Evolutionary conservation across 768 basidiomycete genomes (phyloP).

Genomic region (Strobilomyces confusus): DNA sequence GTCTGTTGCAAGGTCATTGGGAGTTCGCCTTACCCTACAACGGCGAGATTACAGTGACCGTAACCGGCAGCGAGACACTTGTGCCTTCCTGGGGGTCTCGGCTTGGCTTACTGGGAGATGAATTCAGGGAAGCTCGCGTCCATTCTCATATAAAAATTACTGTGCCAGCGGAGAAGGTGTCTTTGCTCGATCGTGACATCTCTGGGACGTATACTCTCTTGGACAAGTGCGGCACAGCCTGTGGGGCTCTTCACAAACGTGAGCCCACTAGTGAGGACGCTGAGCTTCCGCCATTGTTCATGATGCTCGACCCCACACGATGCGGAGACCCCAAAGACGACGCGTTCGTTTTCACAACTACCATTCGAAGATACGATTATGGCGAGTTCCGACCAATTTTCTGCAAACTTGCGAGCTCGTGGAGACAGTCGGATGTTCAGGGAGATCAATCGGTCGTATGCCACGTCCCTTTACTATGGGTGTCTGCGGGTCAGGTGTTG

Average conservation of each 20-base stretch:
- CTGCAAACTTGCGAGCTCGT: slow-evolving; percentile 66
- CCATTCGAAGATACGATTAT: slow-evolving; percentile 73
- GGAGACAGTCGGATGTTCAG: slow-evolving; percentile 65
- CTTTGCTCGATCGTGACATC: slow-evolving; percentile 71
- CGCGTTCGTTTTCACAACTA: slow-evolving; percentile 79
- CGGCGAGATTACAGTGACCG: slow-evolving; percentile 52
- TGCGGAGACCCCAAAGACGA: slow-evolving; percentile 73
- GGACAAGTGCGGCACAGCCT: slow-evolving; percentile 87
- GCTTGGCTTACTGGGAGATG: slow-evolving; percentile 64
- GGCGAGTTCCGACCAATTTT: slow-evolving; percentile 77
- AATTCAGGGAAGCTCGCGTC: slow-evolving; percentile 64
- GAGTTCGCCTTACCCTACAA: slow-evolving; percentile 70
- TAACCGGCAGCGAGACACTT: slow-evolving; percentile 55
- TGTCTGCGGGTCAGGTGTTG: slow-evolving; percentile 40
- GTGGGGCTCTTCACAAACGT: slow-evolving; percentile 75
- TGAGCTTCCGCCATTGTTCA: slow-evolving; percentile 55
- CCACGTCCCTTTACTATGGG: slow-evolving; percentile 65
- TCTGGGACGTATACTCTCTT: slow-evolving; percentile 76
- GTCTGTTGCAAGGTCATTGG: slow-evolving; percentile 71
- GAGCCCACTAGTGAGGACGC: slow-evolving; percentile 39
- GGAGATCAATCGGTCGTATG: slow-evolving; percentile 50
- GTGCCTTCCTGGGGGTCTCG: slow-evolving; percentile 85
- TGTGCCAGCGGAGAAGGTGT: slow-evolving; percentile 45
- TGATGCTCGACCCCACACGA: slow-evolving; percentile 85
- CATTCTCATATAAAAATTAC: slow-evolving; percentile 62